Base-by-base conservation (phyloP, 1,139 yeast genomes). In the Geotrichum siamense region DNA sequence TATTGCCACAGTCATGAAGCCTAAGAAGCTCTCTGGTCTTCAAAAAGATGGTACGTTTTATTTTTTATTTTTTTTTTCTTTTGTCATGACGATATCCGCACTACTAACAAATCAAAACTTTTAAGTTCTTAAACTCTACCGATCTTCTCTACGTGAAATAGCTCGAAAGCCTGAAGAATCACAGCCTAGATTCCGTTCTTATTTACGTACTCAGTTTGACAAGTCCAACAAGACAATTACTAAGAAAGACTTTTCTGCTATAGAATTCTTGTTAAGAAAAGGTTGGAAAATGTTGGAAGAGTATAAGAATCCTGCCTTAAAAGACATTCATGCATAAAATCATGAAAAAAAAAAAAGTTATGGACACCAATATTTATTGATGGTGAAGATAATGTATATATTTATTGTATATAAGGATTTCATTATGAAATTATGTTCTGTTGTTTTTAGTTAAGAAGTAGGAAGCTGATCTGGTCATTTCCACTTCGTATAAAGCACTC, bases 201-300 rank as follows among this genome's bases (percentile, higher is more conserved):
- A 64, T 54, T 60, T 74, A 6, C 70, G 80, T 38, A 59, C 56
- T 10, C 94, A 85, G 58, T 91, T 91, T 59, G 66, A 69, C 39
- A 55, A 62, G 26, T 62, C 89, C 13, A 23, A 27, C 1, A 20
- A 15, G 2, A 38, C 20, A 10, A 17, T 38, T 4, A 78, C 83
- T 27, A 79, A 84, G 58, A 81, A 85, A 56, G 95, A 85, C 57
- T 89, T 89, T 60, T 72, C 81, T 29, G 84, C 95, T 1, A 78
- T 91, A 41, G 98, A 91, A 60, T 91, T 87, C 64, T 68, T 91
- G 38, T 62, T 91, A 31, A 69, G 98, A 46, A 74, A 75, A 9
- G 98, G 97, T 2, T 71, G 75, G 51, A 75, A 81, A 57, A 71
- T 82, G 58, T 69, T 75, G 48, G 94, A 86, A 51, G 74, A 80